Base-by-base conservation (phyloP, 371 early-diverging fungal genomes). In the Mucor indicus region DNA sequence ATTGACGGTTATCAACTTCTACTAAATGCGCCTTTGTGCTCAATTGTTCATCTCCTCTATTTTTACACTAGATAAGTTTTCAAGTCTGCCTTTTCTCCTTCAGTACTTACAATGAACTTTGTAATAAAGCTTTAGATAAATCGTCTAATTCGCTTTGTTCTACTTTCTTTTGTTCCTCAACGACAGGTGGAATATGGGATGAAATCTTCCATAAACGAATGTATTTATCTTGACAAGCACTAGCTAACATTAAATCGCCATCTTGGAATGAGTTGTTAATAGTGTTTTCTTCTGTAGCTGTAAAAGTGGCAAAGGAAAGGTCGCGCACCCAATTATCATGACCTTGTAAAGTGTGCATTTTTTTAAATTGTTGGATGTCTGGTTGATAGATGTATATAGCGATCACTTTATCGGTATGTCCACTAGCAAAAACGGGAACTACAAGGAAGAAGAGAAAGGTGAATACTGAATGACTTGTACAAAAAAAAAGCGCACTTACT, bases 261-360 rank as follows among this genome's bases (percentile, higher is more conserved):
- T 78, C 58, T 17, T 60, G 57, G 46, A 89, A 80, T 11, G 79
- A 77, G 51, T 77, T 80, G 23, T 70, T 67, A 48, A 51, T 64
- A 11, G 60, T 62, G 39, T 20, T 29, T 11, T 42, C 52, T 0
- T 60, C 66, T 16, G 44, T 27, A 9, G 55, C 51, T 4, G 83
- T 79, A 56, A 79, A 86, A 8, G 81, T 84, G 0, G 84, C 84
- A 48, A 92, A 86, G 4, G 87, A 77, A 37, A 96, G 57, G 8
- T 89, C 80, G 3, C 93, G 84, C 19, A 95, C 84, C 98, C 98
- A 97, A 55, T 93, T 92, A 16, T 90, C 88, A 59, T 97, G 98
- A 1, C 96, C 98, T 32, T 83, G 80, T 13, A 97, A 71, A 7
- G 79, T 61, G 38, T 89, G 67, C 3, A 70, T 64, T 38, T 83